Evolutionary conservation across 2,329 filamentous ascomycete genomes (phyloP).

Genomic region (Daldinia sp.): DNA sequence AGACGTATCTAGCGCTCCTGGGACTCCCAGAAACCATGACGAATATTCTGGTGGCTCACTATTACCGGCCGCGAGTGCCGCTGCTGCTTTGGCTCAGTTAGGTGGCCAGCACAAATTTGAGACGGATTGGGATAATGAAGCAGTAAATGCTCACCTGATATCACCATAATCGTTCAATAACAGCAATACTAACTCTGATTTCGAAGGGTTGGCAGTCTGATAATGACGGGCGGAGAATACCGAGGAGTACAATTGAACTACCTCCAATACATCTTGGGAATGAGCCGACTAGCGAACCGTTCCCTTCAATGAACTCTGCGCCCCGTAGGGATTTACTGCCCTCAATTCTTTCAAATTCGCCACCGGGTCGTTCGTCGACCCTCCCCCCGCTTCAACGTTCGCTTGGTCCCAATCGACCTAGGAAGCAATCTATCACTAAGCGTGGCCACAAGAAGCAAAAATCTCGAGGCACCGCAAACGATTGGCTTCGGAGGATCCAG

Average conservation of each 20-base stretch:
- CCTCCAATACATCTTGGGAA: constrained; percentile 70
- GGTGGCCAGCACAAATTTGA: constrained; percentile 76
- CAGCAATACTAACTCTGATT: constrained; percentile 35
- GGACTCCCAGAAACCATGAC: constrained; percentile 73
- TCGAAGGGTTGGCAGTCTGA: constrained; percentile 76
- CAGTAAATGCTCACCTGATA: constrained; percentile 60
- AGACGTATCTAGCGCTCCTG: constrained; percentile 72
- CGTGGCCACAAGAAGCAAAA: constrained; percentile 82
- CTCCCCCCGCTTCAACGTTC: constrained; percentile 82
- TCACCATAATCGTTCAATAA: constrained; percentile 17
- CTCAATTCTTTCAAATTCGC: constrained; percentile 82
- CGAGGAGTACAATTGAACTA: constrained; percentile 74
- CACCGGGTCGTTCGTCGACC: constrained; percentile 86
- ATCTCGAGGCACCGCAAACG: constrained; percentile 74
- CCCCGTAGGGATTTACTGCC: constrained; percentile 79
- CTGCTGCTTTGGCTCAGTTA: constrained; percentile 86
- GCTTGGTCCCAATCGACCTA: constrained; percentile 74
- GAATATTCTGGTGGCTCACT: constrained; percentile 71
- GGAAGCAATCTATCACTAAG: constrained; percentile 88
- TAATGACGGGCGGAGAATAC: constrained; percentile 69
- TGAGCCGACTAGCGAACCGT: constrained; percentile 77
- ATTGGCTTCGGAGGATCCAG: constrained; percentile 67
- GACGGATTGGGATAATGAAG: constrained; percentile 79
- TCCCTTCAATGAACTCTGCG: constrained; percentile 66
- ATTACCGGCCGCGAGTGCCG: constrained; percentile 77